Base-by-base conservation (phyloP, 23 red algal genomes). In the Gracilaria gracilis region DNA sequence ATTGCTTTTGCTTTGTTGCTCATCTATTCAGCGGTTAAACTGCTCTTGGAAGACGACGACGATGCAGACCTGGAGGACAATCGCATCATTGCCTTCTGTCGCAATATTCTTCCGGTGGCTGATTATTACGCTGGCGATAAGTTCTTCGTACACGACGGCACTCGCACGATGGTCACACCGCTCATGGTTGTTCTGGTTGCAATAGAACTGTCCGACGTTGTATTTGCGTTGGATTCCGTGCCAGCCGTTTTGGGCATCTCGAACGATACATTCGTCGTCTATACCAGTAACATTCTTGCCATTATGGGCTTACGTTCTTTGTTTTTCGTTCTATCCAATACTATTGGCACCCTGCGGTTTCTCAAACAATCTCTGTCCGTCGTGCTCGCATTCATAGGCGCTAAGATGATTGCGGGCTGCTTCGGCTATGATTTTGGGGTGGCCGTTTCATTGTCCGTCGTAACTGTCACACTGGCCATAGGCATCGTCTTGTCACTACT, bases 171-270 rank as follows among this genome's bases (percentile, higher is more conserved):
- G 9, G 93, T 82, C 51, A 98, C 97, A 31, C 93, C 97, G 34
- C 64, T 98, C 7, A 88, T 95, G 29, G 85, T 98, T 49, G 97
- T 98, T 6, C 71, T 98, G 48, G 9, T 98, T 13, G 85, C 85
- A 0, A 93, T 98, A 9, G 97, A 98, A 61, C 87, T 98, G 2
- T 93, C 88, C 37, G 97, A 98, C 61, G 97, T 98, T 48, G 86
- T 98, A 9, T 98, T 98, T 88, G 97, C 97, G 61, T 49, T 98
- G 79, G 97, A 98, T 70, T 95, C 93, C n/a, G 94, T 98, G 11
- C 97, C 97, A 1, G 97, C 97, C 25, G 93, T 95, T 23, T 70
- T 98, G 67, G 93, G 97, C 21, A 92, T 98, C 47, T 98, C 97
- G 0, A 86, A 76, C 17, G 85, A 96, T 49, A 90, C 92, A 23